Percentiles rank a stretch among this genome's conserved stretches.
Conservation (phyloP, 2,329 filamentous ascomycete genomes). For the Botrytis cinerea region DNA sequence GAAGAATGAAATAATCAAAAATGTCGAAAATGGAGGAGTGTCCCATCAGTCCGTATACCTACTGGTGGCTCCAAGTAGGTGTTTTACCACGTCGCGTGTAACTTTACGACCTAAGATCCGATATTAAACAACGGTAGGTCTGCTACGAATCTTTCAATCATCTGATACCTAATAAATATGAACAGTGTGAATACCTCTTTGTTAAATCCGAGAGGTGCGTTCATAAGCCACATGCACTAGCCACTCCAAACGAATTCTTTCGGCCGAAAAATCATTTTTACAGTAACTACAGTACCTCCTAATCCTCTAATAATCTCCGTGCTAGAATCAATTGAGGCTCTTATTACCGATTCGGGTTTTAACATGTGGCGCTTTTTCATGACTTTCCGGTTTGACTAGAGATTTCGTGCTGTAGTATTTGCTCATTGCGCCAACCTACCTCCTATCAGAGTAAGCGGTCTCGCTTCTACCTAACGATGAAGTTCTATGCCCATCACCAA, state of each 20-base stretch:
- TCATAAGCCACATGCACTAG: neutral
- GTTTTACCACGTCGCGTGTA: no score
- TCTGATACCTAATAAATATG: no score
- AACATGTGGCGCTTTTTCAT: neutral
- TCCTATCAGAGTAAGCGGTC: neutral
- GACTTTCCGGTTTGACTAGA: neutral
- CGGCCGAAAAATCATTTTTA: conserved; percentile 1
- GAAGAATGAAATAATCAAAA: no score
- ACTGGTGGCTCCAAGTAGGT: no score
- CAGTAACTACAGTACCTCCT: neutral
- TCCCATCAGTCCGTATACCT: no score
- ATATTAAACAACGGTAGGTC: no score
- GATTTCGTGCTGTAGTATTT: neutral
- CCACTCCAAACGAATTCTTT: neutral
- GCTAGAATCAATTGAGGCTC: neutral
- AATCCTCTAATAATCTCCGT: neutral
- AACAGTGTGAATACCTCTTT: neutral
- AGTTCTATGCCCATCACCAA: neutral
- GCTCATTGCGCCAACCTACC: neutral
- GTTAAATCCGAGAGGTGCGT: neutral
- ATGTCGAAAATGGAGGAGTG: no score
- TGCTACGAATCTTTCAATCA: no score
- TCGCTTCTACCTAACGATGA: neutral
- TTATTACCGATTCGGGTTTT: neutral
- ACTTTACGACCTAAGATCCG: no score